Conservation (phyloP, 1,284 basidiomycete species). For the Volvariella surrecta region DNA sequence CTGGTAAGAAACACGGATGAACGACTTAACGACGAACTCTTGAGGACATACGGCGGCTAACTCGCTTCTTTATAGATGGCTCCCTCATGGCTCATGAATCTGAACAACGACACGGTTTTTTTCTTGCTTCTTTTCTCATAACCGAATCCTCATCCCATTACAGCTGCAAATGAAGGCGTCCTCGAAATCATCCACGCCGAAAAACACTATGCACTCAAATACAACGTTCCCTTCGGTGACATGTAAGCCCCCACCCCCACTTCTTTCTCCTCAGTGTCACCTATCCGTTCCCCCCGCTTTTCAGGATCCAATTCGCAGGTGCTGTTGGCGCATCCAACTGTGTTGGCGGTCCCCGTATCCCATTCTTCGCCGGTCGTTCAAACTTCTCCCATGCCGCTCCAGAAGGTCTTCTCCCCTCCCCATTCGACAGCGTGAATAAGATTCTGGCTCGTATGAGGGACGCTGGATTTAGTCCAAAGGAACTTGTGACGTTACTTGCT, state of each 20-base stretch:
- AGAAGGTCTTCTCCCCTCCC: conserved; percentile 16
- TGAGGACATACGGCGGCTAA: too few relatives aligned
- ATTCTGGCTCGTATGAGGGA: conserved; percentile 19
- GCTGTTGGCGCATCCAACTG: conserved; percentile 20
- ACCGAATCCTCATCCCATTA: conserved; percentile 1
- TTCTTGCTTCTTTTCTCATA: not conserved
- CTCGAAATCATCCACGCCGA: conserved; percentile 18
- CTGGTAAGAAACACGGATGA: not conserved
- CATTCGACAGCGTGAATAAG: conserved; percentile 13
- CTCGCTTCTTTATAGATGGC: conserved; percentile 6
- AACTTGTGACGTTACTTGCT: conserved; percentile 18
- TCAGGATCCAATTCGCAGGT: conserved; percentile 20
- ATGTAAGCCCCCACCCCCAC: conserved; percentile 12
- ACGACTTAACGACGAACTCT: too few relatives aligned
- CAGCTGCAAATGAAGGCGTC: conserved; percentile 17
- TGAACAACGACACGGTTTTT: conserved; percentile 4
- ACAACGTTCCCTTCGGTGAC: conserved; percentile 18
- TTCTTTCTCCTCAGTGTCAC: not conserved
- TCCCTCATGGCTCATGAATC: conserved; percentile 9
- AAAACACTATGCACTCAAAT: conserved; percentile 13
- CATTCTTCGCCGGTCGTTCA: conserved; percentile 19
- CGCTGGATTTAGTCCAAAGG: conserved; percentile 15
- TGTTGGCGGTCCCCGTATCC: conserved; percentile 17
- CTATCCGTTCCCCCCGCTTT: not conserved
- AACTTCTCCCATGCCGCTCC: conserved; percentile 12